These are phyloP conservation scores for Paragyromitra xinjiangensis DNA, from an alignment of 495 filamentous ascomycete species.

Conservation along the genomic window DNA sequence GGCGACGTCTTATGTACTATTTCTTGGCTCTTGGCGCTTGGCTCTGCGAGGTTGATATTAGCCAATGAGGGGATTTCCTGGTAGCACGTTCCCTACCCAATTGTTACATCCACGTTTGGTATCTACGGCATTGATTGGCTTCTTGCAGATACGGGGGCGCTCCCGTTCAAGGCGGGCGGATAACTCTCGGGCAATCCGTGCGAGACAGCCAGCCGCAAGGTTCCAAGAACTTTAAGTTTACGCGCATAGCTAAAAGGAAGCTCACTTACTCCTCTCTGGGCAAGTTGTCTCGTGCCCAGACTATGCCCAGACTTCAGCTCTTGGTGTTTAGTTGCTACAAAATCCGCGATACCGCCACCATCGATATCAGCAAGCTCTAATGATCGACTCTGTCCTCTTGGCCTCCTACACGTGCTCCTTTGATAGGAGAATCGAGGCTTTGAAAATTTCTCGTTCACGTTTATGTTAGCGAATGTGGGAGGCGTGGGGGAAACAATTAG, in stretches of 20 bases:
- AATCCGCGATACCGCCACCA: conserved; percentile 26
- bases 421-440: conserved; percentile 25
- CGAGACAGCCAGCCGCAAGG: neutral
- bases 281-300: conserved; percentile 25
- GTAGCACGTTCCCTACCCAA: conserved; percentile 17
- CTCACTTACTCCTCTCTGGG: conserved; percentile 6
- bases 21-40: conserved; percentile 23
- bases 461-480: neutral
- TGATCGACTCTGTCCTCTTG: conserved; percentile 22
- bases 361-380: conserved; percentile 10
- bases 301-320: neutral
- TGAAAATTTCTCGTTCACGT: neutral
- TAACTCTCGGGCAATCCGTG: neutral
- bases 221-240: conserved; percentile 21
- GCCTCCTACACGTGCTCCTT: conserved; percentile 31
- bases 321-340: conserved; percentile 8
- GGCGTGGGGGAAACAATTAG: neutral
- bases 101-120: conserved; percentile 15
- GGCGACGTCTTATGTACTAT: conserved; percentile 24
- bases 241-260: neutral
- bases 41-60: conserved; percentile 13
- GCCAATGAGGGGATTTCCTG: conserved; percentile 3
- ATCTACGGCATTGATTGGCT: conserved; percentile 17
- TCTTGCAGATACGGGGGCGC: neutral
- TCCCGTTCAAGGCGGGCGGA: conserved; percentile 4